A percentile compares a stretch with the other conserved stretches of the same genome.
These are phyloP conservation scores for Tothia fuscella DNA, from an alignment of 2,329 filamentous ascomycete genomes.

Conservation along the genomic window DNA sequence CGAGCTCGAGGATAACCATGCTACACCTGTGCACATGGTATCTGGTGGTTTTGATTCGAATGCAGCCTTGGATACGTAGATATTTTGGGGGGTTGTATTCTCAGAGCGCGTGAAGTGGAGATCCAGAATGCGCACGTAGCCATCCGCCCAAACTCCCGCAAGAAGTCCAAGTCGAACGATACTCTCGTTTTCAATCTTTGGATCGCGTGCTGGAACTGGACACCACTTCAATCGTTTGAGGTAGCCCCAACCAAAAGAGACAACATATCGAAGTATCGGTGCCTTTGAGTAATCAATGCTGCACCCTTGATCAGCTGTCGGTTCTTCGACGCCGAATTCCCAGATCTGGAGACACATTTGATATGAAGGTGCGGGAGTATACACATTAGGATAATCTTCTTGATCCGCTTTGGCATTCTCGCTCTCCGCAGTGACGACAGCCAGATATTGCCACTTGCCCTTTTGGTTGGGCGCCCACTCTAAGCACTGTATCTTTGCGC, in stretches of 20 bases:
- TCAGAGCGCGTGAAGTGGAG: slow-evolving; percentile 22
- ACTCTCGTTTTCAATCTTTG: slow-evolving; percentile 21
- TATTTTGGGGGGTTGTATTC: slow-evolving; percentile 16
- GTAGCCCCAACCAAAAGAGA: slow-evolving; percentile 48
- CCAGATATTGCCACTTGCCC: slow-evolving; percentile 43
- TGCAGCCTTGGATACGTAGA: slow-evolving; percentile 34
- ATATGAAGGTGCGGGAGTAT: slow-evolving; percentile 36
- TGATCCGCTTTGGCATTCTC: slow-evolving; percentile 23
- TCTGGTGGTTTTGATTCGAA: slow-evolving; percentile 39
- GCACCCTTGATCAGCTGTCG: slow-evolving; percentile 18
- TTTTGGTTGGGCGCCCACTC: slow-evolving; percentile 32
- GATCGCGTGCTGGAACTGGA: slow-evolving; percentile 26
- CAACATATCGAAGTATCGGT: slow-evolving; percentile 36
- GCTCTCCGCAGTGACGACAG: slow-evolving; percentile 26
- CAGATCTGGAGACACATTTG: slow-evolving; percentile 46
- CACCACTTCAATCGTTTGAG: slow-evolving; percentile 46
- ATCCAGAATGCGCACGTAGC: slow-evolving; percentile 42
- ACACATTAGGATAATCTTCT: slow-evolving; percentile 28
- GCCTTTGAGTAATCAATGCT: slow-evolving; percentile 30
- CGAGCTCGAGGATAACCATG: slow-evolving; percentile 44
- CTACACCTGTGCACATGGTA: slow-evolving; percentile 43
- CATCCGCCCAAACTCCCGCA: slow-evolving; percentile 47
- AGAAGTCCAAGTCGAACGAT: slow-evolving; percentile 40
- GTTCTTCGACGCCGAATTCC: slow-evolving; percentile 35
- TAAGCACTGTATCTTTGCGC: slow-evolving; percentile 38